Evolutionary conservation across 2,329 filamentous ascomycete species (phyloP).

Genomic region (Talaromyces sp.): DNA sequence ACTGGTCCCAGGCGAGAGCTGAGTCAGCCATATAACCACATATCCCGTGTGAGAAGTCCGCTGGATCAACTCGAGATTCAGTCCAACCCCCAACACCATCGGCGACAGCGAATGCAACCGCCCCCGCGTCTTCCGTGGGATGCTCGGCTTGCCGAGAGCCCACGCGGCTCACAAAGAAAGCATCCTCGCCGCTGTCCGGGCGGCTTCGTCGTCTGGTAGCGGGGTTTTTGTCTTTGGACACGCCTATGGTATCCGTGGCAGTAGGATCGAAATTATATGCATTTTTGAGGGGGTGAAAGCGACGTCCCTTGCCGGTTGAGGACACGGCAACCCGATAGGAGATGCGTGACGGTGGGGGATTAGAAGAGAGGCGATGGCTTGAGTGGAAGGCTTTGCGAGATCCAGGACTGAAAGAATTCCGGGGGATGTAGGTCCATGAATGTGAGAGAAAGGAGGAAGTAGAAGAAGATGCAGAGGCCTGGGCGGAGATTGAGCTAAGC

Average conservation of each 20-base stretch:
- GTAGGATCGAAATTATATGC: conserved; percentile 71
- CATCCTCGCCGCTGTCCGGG: conserved; percentile 86
- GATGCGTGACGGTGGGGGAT: conserved; percentile 45
- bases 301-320: conserved; percentile 71
- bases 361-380: conserved; percentile 28
- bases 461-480: conserved; percentile 12
- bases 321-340: conserved; percentile 74
- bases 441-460: conserved; percentile 3
- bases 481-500: conserved; percentile 17
- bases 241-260: conserved; percentile 39
- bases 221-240: conserved; percentile 40
- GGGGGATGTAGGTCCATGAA: background rate
- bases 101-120: conserved; percentile 81
- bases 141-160: conserved; percentile 48
- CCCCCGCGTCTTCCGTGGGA: conserved; percentile 56
- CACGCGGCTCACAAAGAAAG: conserved; percentile 88
- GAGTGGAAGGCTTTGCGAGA: conserved; percentile 33
- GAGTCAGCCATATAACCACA: conserved; percentile 89
- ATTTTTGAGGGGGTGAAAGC: conserved; percentile 69
- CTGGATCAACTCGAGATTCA: conserved; percentile 88
- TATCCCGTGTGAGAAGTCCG: conserved; percentile 90
- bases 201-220: conserved; percentile 64
- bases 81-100: conserved; percentile 97
- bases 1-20: conserved; percentile 61
- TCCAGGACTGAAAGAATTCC: background rate